These are phyloP conservation scores for Primulina huaijiensis DNA, from an alignment of 257 asterid species.

Conservation along the genomic window DNA sequence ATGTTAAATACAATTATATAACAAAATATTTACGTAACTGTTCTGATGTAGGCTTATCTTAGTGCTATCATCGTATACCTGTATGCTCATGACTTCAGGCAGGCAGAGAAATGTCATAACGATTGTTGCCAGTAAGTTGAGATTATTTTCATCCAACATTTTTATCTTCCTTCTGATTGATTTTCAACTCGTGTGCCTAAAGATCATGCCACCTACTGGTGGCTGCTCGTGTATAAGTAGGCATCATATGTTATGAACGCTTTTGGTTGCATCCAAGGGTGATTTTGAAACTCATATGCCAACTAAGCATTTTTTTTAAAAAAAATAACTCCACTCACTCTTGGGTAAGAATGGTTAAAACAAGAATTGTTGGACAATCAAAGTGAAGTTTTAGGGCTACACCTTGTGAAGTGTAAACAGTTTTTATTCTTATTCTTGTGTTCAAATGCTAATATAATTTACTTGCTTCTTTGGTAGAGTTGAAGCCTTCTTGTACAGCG, in stretches of 20 bases:
- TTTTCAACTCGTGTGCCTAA: background rate
- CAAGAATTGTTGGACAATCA: background rate
- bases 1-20: conserved; percentile 3
- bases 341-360: background rate
- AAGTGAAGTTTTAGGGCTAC: background rate
- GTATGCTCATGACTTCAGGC: conserved; percentile 83
- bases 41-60: conserved; percentile 84
- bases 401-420: background rate
- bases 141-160: background rate
- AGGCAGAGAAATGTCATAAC: conserved; percentile 93
- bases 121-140: conserved; percentile 95
- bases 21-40: conserved; percentile 16
- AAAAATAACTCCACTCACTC: background rate
- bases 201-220: background rate
- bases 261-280: background rate
- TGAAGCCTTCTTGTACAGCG: conserved; percentile 76
- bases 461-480: conserved; percentile 53
- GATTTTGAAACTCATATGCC: background rate
- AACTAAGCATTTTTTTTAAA: background rate
- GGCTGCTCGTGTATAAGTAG: background rate
- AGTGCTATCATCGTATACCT: conserved; percentile 94
- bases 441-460: background rate
- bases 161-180: conserved; percentile 8
- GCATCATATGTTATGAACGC: background rate
- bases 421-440: background rate